Base-by-base conservation (phyloP, 139 green algal genomes). In the Chlorella sp. region DNA sequence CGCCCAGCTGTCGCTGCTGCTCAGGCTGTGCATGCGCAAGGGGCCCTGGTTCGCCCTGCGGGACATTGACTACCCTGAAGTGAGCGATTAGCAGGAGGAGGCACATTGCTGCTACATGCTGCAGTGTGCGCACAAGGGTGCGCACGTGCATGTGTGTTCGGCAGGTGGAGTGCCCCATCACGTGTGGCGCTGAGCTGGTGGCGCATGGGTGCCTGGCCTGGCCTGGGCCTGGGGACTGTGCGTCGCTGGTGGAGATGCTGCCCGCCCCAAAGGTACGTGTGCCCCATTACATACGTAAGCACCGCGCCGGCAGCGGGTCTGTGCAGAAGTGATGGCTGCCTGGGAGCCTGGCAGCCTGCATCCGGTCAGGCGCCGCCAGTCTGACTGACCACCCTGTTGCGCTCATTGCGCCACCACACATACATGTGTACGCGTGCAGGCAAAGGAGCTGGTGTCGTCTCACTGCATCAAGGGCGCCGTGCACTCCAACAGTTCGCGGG, bases 11-110 rank as follows among this genome's bases (percentile, higher is more conserved):
- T n/a, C n/a, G n/a, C n/a, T n/a, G n/a, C n/a, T n/a, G 49, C 76
- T 81, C 50, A 62, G 76, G 4, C 70, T 81, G 64, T 55, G 65
- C 62, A 34, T 77, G 70, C 69, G 76, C 26, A 30, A n/a, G 6
- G 70, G 64, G 1, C 70, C 76, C 34, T 81, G 70, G 70, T 81
- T 77, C 55, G 34, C 61, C 1, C 30, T 65, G 35, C 31, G 3
- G n/a, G n/a, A 23, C 22, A 71, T 63, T 0, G 2, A 49, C 6
- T 81, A 76, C 49, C n/a, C 34, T 27, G 70, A 81, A 42, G 61
- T 30, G 29, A 27, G 14, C 27, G 14, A 34, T n/a, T n/a, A n/a
- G n/a, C n/a, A n/a, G n/a, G n/a, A n/a, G n/a, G n/a, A n/a, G n/a
- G n/a, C n/a, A n/a, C n/a, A n/a, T n/a, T n/a, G n/a, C n/a, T n/a